Evolutionary conservation across 352 stramenopile genomes (phyloP).

Genomic region (Phytophthora pinifolia): DNA sequence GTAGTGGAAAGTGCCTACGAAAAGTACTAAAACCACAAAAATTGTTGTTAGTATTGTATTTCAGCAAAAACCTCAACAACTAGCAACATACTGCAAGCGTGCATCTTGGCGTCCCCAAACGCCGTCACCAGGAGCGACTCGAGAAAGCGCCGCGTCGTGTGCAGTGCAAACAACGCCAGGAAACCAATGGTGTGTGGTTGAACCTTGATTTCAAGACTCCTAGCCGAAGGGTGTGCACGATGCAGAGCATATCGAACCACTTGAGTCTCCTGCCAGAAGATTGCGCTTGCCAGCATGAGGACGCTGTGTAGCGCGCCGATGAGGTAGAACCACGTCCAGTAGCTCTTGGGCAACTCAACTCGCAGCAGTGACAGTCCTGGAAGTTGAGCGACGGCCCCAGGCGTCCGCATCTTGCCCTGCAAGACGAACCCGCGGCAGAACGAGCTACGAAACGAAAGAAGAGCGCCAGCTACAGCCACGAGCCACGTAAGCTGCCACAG

Average conservation of each 20-base stretch:
- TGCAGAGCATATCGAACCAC: slow-evolving; percentile 38
- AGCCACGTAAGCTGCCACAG: slow-evolving; percentile 39
- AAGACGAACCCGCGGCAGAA: slow-evolving; percentile 45
- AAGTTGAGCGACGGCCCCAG: slow-evolving; percentile 25
- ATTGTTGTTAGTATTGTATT: slow-evolving; percentile 15
- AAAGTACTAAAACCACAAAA: slow-evolving; percentile 38
- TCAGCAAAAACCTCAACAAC: neutral
- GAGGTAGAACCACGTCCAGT: slow-evolving; percentile 80
- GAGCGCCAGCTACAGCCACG: slow-evolving; percentile 27
- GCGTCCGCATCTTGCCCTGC: slow-evolving; percentile 43
- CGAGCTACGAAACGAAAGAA: slow-evolving; percentile 37
- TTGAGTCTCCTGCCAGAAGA: slow-evolving; percentile 31
- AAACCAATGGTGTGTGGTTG: slow-evolving; percentile 43
- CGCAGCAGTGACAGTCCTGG: slow-evolving; percentile 30
- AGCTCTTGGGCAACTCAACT: slow-evolving; percentile 54
- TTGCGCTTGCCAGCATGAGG: slow-evolving; percentile 30
- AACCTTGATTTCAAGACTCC: slow-evolving; percentile 20
- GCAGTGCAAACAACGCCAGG: slow-evolving; percentile 51
- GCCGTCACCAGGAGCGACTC: slow-evolving; percentile 65
- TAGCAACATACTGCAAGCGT: slow-evolving; percentile 37
- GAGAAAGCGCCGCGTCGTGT: slow-evolving; percentile 56
- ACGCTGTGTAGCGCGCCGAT: slow-evolving; percentile 50
- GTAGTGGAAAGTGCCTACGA: slow-evolving; percentile 67
- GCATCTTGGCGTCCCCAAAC: slow-evolving; percentile 69
- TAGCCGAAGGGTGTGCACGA: slow-evolving; percentile 26